Evolutionary conservation across 2,329 filamentous ascomycete genomes (phyloP).

Genomic region (Ceratocystis destructans): DNA sequence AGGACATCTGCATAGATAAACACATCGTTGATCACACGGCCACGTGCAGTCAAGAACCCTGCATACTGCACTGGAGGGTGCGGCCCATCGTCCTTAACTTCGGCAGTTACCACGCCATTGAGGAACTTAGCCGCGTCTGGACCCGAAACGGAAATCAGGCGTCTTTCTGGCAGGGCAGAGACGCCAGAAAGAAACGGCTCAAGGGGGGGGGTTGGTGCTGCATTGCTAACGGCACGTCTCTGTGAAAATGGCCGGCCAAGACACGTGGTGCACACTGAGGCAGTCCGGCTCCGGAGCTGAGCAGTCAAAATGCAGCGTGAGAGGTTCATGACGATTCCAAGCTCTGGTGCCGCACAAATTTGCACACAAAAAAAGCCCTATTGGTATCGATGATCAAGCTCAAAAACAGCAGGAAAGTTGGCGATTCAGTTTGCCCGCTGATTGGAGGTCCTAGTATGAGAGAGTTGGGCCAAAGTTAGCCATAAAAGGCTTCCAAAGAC

Average conservation of each 20-base stretch:
- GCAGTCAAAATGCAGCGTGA: neutral
- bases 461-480: no score
- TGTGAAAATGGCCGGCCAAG: conserved; percentile 21
- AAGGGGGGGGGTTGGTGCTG: neutral
- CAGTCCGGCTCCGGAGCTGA: neutral
- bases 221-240: conserved; percentile 22
- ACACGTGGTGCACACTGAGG: neutral
- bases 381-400: neutral
- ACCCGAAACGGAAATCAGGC: conserved; percentile 66
- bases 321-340: neutral
- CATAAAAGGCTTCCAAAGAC: no score
- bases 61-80: conserved; percentile 52
- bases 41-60: conserved; percentile 74
- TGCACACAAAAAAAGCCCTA: neutral
- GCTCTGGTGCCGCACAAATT: neutral
- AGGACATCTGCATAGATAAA: conserved; percentile 58
- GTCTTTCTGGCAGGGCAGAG: conserved; percentile 54
- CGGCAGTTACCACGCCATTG: conserved; percentile 73
- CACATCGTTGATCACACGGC: conserved; percentile 74
- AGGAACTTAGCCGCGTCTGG: conserved; percentile 71
- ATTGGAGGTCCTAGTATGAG: no score
- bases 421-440: no score
- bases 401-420: neutral
- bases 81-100: conserved; percentile 32
- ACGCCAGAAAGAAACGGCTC: conserved; percentile 35